Conservation (phyloP, 345 rosid species). For the Citrus glauca region DNA sequence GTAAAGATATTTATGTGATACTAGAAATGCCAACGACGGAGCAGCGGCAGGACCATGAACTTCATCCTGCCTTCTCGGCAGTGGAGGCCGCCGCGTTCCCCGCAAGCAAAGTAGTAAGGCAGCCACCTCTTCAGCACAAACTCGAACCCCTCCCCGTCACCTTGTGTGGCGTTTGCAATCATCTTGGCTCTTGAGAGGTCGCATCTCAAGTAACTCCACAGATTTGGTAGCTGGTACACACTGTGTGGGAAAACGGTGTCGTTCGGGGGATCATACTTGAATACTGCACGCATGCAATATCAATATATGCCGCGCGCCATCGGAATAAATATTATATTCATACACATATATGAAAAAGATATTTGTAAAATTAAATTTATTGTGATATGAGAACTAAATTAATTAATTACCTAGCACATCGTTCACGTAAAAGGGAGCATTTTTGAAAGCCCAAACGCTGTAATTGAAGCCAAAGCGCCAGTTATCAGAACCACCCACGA, state of each 20-base stretch:
- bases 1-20: neutral
- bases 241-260: slow-evolving; percentile 47
- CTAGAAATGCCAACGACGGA: slow-evolving; percentile 22
- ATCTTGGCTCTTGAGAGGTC: slow-evolving; percentile 42
- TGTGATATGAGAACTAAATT: neutral
- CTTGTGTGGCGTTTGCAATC: slow-evolving; percentile 52
- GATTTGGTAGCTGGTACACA: slow-evolving; percentile 54
- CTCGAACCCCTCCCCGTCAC: slow-evolving; percentile 61
- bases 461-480: slow-evolving; percentile 70
- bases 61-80: slow-evolving; percentile 67
- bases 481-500: slow-evolving; percentile 58
- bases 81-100: slow-evolving; percentile 52
- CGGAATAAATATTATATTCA: too few relatives aligned
- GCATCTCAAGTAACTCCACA: slow-evolving; percentile 43
- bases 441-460: slow-evolving; percentile 51
- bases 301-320: too few relatives aligned
- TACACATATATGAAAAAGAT: too few relatives aligned
- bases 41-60: slow-evolving; percentile 49
- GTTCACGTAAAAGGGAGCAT: slow-evolving; percentile 53
- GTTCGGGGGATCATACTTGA: slow-evolving; percentile 56
- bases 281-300: slow-evolving; percentile 40
- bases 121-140: slow-evolving; percentile 36
- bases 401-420: slow-evolving; percentile 51
- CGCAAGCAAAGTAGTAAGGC: slow-evolving; percentile 70
- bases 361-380: neutral